Percentiles rank a stretch among this genome's conserved stretches.
phyloP scores from a whole-genome alignment of 1,284 basidiomycete genomes.

The Sanguinoderma infundibulare region DNA sequence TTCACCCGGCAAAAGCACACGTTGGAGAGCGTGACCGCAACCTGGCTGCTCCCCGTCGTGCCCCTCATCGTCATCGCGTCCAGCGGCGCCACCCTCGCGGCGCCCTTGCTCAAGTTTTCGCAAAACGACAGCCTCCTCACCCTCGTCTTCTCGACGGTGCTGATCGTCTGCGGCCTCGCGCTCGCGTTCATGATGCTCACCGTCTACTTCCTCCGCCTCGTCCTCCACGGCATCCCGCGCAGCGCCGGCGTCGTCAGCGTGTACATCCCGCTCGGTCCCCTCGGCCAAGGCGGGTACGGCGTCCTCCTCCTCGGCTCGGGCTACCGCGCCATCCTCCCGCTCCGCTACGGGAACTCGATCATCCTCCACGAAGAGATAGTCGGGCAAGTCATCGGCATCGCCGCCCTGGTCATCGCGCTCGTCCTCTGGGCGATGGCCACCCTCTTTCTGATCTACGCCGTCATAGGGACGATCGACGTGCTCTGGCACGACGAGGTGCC shows the following conservation, averaged over 20 bases:
- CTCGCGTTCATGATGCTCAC: conserved; percentile 53
- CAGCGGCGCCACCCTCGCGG: conserved; percentile 57
- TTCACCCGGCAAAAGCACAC: conserved; percentile 58
- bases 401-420: conserved; percentile 44
- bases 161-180: conserved; percentile 57
- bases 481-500: conserved; percentile 34
- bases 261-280: conserved; percentile 37
- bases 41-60: conserved; percentile 69
- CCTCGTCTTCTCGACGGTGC: conserved; percentile 48
- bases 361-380: conserved; percentile 32
- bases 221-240: conserved; percentile 45
- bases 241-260: conserved; percentile 30
- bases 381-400: conserved; percentile 39
- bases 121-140: conserved; percentile 51
- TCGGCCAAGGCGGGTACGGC: conserved; percentile 58
- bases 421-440: conserved; percentile 51
- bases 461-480: conserved; percentile 39
- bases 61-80: conserved; percentile 64
- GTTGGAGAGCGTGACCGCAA: conserved; percentile 48
- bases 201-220: conserved; percentile 46
- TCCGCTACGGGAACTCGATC: conserved; percentile 30
- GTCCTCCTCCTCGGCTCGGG: conserved; percentile 56
- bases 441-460: conserved; percentile 47
- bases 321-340: conserved; percentile 45
- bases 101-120: conserved; percentile 42